Evolutionary conservation across 345 rosid species (phyloP).

Genomic region (Camelina hispida): DNA sequence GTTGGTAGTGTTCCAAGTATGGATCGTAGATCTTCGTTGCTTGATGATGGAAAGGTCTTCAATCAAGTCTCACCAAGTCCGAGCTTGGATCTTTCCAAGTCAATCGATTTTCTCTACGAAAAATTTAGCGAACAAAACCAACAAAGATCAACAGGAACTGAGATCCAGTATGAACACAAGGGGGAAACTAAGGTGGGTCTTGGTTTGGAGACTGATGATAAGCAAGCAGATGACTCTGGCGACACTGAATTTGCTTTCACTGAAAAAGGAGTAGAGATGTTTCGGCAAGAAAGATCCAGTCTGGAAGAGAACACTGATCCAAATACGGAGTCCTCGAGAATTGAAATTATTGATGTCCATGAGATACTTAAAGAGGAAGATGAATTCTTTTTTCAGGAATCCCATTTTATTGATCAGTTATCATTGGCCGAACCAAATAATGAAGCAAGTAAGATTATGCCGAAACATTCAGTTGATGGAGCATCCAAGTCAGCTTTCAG

Average conservation of each 20-base stretch:
- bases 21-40: constrained; percentile 39
- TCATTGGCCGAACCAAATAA: constrained; percentile 36
- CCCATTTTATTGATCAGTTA: constrained; percentile 29
- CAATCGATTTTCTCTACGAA: constrained; percentile 62
- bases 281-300: constrained; percentile 43
- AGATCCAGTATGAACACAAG: constrained; percentile 7
- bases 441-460: constrained; percentile 31
- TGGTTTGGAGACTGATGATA: constrained; percentile 44
- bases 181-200: constrained; percentile 32
- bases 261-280: constrained; percentile 59
- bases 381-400: constrained; percentile 38
- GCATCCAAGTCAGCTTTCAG: constrained; percentile 48
- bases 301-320: constrained; percentile 39
- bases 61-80: constrained; percentile 49
- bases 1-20: constrained; percentile 61
- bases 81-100: constrained; percentile 68
- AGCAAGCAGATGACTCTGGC: constrained; percentile 43
- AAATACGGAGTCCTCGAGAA: constrained; percentile 37
- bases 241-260: constrained; percentile 47
- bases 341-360: constrained; percentile 62
- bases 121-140: constrained; percentile 61
- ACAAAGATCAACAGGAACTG: constrained; percentile 38
- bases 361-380: constrained; percentile 57
- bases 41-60: constrained; percentile 52
- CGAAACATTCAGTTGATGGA: constrained; percentile 34